Evolutionary conservation across 2,329 filamentous ascomycete species (phyloP), one percentile per base, ranked within the genome.

Genomic region (Cercospora citrullina): DNA sequence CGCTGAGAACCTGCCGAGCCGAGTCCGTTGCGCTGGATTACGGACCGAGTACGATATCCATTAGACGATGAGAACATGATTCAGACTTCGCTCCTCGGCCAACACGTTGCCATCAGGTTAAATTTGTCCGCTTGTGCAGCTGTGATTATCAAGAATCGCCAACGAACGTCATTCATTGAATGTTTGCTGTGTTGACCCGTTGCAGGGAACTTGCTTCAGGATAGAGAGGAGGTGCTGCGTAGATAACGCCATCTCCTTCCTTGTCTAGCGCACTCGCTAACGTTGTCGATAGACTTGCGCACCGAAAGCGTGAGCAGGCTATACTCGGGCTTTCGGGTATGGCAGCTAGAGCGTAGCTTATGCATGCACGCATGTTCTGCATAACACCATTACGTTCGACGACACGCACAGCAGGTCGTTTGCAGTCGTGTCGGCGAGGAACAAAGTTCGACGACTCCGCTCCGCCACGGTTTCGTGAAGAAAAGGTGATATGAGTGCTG

Each of bases 321-420:
- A 48, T 23, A 14, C 1, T 21, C 42, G 42, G 42, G 18, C 3
- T 5, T 12, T 48, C 42, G 42, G 42, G 18, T 21, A 23, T 21
- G 9, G 18, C 4, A 48, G 42, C 42, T 48, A 28, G 55, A 57
- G 7, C 21, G 18, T 28, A 45, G 39, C 48, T 48, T 63, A 48
- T 63, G 60, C 62, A 33, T 39, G 51, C 30, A 64, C 57, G 51
- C 51, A 59, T 64, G 31, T 64, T 57, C 28, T 64, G 62, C 62
- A 64, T 64, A 55, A 55, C 28, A 48, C 9, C 42, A 23, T 48
- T 6, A 12, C 18, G 18, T 21, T 7, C 42, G 18, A 48, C 10
- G 9, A 14, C 42, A 48, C n/a, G 9, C 21, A 4, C 6, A 48
- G 42, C 42, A 23, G 42, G 42, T 48, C 18, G 8, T 12, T 48